phyloP scores from a whole-genome alignment of 345 rosid species.

The Corymbia maculata region DNA sequence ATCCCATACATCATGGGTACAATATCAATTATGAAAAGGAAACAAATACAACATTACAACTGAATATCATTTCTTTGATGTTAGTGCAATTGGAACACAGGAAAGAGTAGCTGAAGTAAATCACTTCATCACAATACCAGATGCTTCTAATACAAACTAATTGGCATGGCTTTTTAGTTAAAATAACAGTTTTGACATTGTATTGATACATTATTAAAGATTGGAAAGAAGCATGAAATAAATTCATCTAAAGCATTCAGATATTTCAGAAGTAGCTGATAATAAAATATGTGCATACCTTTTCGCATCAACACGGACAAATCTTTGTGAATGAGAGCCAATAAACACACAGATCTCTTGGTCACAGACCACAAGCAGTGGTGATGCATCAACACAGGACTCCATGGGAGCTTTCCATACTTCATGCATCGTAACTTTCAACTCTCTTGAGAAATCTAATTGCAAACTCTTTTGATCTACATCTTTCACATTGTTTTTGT shows the following conservation, averaged over 20 bases:
- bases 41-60: background rate
- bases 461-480: conserved; percentile 17
- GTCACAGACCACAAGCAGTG: conserved; percentile 51
- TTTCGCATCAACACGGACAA: conserved; percentile 56
- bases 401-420: conserved; percentile 85
- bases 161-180: background rate
- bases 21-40: background rate
- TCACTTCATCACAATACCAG: background rate
- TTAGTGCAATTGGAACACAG: background rate
- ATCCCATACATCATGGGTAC: background rate
- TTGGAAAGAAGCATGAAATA: background rate
- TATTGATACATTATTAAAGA: background rate
- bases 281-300: conserved; percentile 31
- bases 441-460: conserved; percentile 27
- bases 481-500: conserved; percentile 6
- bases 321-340: conserved; percentile 84
- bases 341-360: conserved; percentile 58
- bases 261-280: background rate
- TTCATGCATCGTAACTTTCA: conserved; percentile 35
- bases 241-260: background rate
- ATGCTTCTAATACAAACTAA: background rate
- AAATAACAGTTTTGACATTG: background rate
- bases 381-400: conserved; percentile 95
- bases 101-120: background rate
- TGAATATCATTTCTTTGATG: background rate